Conservation (phyloP, 768 basidiomycete species). For the Naganishia randhawae region DNA sequence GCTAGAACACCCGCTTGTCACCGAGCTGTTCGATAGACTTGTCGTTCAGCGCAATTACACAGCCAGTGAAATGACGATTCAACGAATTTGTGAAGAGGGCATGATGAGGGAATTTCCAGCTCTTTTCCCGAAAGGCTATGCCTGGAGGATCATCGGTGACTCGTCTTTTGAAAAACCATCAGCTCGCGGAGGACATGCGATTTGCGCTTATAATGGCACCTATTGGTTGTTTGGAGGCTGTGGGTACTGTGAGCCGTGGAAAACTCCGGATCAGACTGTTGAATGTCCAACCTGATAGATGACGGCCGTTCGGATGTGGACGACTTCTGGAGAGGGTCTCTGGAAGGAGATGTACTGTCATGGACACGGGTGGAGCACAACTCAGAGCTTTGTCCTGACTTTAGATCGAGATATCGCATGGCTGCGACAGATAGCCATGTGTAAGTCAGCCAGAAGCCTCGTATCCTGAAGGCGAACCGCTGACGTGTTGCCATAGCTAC, state of each 20-base stretch:
- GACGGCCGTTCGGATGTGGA: background rate
- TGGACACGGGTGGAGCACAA: background rate
- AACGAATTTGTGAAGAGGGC: constrained; percentile 24
- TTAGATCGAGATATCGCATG: background rate
- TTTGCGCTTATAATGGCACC: constrained; percentile 9
- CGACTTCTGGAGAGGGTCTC: constrained; percentile 21
- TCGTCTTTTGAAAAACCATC: constrained; percentile 14
- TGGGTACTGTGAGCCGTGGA: background rate
- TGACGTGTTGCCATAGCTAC: background rate
- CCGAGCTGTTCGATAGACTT: constrained; percentile 27
- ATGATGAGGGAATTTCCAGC: constrained; percentile 24
- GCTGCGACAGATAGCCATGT: background rate
- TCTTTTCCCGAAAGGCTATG: constrained; percentile 1
- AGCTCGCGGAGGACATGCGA: constrained; percentile 12
- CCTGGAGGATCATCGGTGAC: background rate
- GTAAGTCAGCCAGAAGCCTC: background rate
- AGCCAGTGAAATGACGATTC: constrained; percentile 19
- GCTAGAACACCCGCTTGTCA: constrained; percentile 32
- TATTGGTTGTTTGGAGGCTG: constrained; percentile 31
- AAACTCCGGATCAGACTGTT: background rate
- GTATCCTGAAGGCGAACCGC: background rate
- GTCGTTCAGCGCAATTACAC: constrained; percentile 28
- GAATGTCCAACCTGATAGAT: background rate
- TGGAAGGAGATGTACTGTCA: background rate
- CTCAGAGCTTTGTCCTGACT: background rate